Conservation (phyloP, 495 filamentous ascomycete species). For the Baudoinia panamericana region DNA sequence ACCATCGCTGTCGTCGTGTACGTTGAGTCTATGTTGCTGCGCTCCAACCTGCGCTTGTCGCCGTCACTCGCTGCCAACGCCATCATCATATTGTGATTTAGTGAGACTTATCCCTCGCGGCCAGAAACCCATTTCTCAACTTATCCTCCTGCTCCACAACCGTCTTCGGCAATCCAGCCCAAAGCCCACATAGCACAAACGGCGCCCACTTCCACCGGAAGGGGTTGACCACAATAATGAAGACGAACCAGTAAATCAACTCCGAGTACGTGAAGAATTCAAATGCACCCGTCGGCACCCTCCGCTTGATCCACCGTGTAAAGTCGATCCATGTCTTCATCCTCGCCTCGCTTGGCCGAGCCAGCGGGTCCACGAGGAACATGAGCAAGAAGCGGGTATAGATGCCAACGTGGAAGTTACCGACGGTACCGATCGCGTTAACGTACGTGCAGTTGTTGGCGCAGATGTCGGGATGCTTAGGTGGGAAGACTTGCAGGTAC, state of each 20-base stretch:
- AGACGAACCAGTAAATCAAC: slow-evolving; percentile 72
- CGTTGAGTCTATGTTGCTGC: too few species aligned
- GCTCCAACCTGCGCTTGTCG: too few species aligned
- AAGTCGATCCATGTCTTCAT: slow-evolving; percentile 84
- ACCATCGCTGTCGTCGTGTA: too few species aligned
- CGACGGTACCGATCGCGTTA: slow-evolving; percentile 66
- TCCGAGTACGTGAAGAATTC: slow-evolving; percentile 70
- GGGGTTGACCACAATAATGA: slow-evolving; percentile 64
- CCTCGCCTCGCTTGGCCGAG: slow-evolving; percentile 52
- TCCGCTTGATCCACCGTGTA: slow-evolving; percentile 57
- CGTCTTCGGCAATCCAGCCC: slow-evolving; percentile 47
- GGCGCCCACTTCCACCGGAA: slow-evolving; percentile 72
- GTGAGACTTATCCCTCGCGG: slow-evolving; percentile 4
- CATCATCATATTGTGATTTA: too few species aligned
- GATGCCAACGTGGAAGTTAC: slow-evolving; percentile 70
- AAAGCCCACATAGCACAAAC: slow-evolving; percentile 70
- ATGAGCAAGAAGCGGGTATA: slow-evolving; percentile 75
- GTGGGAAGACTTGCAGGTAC: slow-evolving; percentile 77
- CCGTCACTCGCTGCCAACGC: too few species aligned
- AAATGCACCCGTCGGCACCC: slow-evolving; percentile 38
- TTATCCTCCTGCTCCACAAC: slow-evolving; percentile 54
- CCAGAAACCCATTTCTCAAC: slow-evolving; percentile 31
- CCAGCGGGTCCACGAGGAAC: slow-evolving; percentile 69
- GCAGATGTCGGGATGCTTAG: slow-evolving; percentile 48
- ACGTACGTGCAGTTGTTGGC: slow-evolving; percentile 78